These are phyloP conservation scores for Colletotrichum shisoi DNA, from an alignment of 2,329 filamentous ascomycete genomes.

Conservation along the genomic window DNA sequence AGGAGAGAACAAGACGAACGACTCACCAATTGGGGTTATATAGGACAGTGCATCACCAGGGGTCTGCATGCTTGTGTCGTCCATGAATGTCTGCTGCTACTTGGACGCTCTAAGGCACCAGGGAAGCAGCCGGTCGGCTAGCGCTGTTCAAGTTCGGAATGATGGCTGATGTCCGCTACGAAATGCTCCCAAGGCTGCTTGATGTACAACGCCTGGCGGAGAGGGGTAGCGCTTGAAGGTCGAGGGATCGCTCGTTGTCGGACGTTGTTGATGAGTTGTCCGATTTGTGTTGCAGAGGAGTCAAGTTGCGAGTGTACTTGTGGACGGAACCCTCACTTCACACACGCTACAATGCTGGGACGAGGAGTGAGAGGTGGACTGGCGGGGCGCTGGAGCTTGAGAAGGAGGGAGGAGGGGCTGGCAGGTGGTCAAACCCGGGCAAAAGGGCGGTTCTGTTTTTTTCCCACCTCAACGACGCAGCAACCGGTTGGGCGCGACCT, in stretches of 20 bases:
- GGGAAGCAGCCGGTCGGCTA: slow-evolving; percentile 34
- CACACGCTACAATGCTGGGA: slow-evolving; percentile 6
- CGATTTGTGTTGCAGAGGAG: slow-evolving; percentile 1
- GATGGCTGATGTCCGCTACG: slow-evolving; percentile 27
- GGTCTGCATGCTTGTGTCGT: slow-evolving; percentile 54
- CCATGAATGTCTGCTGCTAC: slow-evolving; percentile 46
- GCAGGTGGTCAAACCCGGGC: slow-evolving; percentile 8
- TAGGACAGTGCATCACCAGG: slow-evolving; percentile 58
- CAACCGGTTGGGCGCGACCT: slow-evolving; percentile 21
- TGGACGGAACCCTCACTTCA: slow-evolving; percentile 1
- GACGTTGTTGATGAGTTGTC: slow-evolving; percentile 16
- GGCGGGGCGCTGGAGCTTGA: slow-evolving; percentile 28
- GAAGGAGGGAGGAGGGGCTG: slow-evolving; percentile 15
- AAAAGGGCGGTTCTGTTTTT: background rate
- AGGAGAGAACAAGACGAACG: slow-evolving; percentile 46
- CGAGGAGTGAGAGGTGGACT: slow-evolving; percentile 13
- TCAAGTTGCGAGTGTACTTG: slow-evolving; percentile 14
- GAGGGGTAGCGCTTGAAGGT: slow-evolving; percentile 4
- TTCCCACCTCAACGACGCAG: slow-evolving; percentile 7
- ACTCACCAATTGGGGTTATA: slow-evolving; percentile 65
- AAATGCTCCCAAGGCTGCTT: slow-evolving; percentile 15
- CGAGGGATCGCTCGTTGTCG: slow-evolving; percentile 1
- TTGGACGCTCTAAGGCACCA: slow-evolving; percentile 39
- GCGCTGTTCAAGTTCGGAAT: slow-evolving; percentile 31
- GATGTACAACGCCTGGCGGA: slow-evolving; percentile 4